Evolutionary conservation across 1,284 basidiomycete genomes (phyloP).

Genomic region (Gomphus sp.): DNA sequence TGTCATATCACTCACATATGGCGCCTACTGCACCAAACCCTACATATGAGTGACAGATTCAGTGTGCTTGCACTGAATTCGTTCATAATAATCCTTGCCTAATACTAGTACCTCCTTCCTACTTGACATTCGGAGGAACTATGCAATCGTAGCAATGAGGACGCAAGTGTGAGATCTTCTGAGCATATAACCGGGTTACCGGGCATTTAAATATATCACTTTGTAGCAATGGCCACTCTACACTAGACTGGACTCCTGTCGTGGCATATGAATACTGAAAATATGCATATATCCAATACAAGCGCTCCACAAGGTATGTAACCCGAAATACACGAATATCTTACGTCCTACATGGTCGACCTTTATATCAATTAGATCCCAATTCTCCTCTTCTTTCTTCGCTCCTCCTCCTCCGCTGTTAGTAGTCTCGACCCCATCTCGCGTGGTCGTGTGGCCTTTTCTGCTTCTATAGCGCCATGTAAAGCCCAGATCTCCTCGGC

Average conservation of each 20-base stretch:
- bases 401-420: background rate
- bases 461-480: constrained; percentile 4
- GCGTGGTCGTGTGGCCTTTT: constrained; percentile 4
- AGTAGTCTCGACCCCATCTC: background rate
- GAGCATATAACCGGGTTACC: no score
- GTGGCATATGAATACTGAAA: no score
- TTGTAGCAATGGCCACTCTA: no score
- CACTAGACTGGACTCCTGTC: no score
- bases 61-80: constrained; percentile 23
- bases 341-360: background rate
- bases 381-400: background rate
- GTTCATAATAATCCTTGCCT: background rate
- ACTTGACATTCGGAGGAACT: background rate
- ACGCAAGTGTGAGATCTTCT: background rate
- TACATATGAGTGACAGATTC: constrained; percentile 17
- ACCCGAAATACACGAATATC: no score
- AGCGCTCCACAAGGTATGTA: background rate
- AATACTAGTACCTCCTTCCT: constrained; percentile 8
- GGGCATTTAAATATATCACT: no score
- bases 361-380: background rate
- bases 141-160: background rate
- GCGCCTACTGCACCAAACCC: constrained; percentile 40
- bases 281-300: background rate
- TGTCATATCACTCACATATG: constrained; percentile 21
- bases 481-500: constrained; percentile 5